Percentiles rank a stretch among this genome's conserved stretches.
phyloP scores from a whole-genome alignment of 352 stramenopile genomes.

The Globisporangium paroecandrum region DNA sequence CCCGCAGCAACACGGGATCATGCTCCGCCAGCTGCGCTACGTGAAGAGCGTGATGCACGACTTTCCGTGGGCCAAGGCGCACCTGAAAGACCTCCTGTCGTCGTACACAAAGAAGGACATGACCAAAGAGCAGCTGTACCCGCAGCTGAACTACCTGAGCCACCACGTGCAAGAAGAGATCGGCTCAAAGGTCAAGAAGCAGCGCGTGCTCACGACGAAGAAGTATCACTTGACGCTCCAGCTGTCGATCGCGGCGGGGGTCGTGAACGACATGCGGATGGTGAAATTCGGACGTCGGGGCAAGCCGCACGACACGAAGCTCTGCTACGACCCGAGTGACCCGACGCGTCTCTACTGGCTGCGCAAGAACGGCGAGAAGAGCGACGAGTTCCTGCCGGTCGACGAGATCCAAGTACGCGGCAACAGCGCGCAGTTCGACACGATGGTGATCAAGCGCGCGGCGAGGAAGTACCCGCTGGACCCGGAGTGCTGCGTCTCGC shows the following conservation, averaged over 20 bases:
- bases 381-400: slow-evolving; percentile 49
- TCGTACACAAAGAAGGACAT: slow-evolving; percentile 73
- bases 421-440: slow-evolving; percentile 23
- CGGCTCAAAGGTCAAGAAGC: slow-evolving; percentile 32
- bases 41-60: slow-evolving; percentile 83
- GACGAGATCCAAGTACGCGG: slow-evolving; percentile 46
- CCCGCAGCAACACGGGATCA: slow-evolving; percentile 71
- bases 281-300: slow-evolving; percentile 71
- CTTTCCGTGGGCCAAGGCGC: slow-evolving; percentile 75
- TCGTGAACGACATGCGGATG: slow-evolving; percentile 65
- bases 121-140: slow-evolving; percentile 73
- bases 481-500: slow-evolving; percentile 43
- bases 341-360: slow-evolving; percentile 71
- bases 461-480: slow-evolving; percentile 40
- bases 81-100: slow-evolving; percentile 57
- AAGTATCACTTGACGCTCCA: slow-evolving; percentile 69
- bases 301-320: slow-evolving; percentile 66
- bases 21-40: slow-evolving; percentile 79
- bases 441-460: slow-evolving; percentile 46
- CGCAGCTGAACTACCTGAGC: slow-evolving; percentile 68
- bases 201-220: slow-evolving; percentile 37
- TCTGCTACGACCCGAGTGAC: slow-evolving; percentile 63
- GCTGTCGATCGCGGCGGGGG: slow-evolving; percentile 51
- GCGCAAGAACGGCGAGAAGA: slow-evolving; percentile 74
- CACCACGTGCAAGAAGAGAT: slow-evolving; percentile 67